A percentile compares a stretch with the other conserved stretches of the same genome.
Evolutionary conservation across 495 filamentous ascomycete genomes (phyloP).

Genomic region (Lentithecium fluviatile): DNA sequence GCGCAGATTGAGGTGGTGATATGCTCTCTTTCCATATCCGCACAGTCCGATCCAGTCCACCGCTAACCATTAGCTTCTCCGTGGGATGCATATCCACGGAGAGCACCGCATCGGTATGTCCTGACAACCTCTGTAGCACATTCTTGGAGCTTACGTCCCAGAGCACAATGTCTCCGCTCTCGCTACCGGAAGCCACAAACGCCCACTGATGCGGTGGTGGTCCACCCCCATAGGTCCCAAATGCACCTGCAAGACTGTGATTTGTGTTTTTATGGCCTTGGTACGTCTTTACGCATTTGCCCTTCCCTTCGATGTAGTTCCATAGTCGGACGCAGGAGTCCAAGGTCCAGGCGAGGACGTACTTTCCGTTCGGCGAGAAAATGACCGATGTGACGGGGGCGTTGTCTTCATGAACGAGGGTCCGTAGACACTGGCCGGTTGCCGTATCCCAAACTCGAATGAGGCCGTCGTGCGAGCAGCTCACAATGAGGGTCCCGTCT

Average conservation of each 20-base stretch:
- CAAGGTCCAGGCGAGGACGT: conserved; percentile 85
- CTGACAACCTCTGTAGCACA: conserved; percentile 68
- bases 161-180: conserved; percentile 78
- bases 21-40: conserved; percentile 56
- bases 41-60: conserved; percentile 63
- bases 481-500: conserved; percentile 88
- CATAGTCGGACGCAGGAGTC: conserved; percentile 88
- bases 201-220: conserved; percentile 42
- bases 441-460: conserved; percentile 95
- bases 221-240: conserved; percentile 60
- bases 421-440: conserved; percentile 92
- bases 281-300: conserved; percentile 91
- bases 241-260: conserved; percentile 78
- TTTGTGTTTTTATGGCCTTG: conserved; percentile 85
- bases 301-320: conserved; percentile 87
- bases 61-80: conserved; percentile 46
- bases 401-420: conserved; percentile 94
- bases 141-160: conserved; percentile 90
- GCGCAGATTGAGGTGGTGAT: not conserved
- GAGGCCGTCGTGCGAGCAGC: conserved; percentile 84
- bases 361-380: conserved; percentile 91
- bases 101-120: conserved; percentile 77
- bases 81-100: conserved; percentile 67
- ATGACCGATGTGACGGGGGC: conserved; percentile 84
- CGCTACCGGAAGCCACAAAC: conserved; percentile 79